Conservation (phyloP, 306 rosid genomes). For the cucumber (Cucumis sativus) region DNA sequence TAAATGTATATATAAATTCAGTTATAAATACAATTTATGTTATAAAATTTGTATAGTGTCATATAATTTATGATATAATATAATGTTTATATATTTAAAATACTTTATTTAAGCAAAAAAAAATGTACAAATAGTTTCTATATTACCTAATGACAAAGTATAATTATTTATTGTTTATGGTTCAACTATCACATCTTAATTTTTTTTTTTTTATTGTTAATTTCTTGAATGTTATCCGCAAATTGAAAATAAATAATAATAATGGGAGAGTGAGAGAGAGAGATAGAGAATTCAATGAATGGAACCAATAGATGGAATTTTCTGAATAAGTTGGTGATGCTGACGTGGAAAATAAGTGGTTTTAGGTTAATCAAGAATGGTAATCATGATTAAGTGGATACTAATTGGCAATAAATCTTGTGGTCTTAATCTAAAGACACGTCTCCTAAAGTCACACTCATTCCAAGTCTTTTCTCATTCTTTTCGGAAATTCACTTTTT, state of each 20-base stretch:
- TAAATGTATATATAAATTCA: too few relatives aligned
- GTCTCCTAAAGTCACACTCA: background rate
- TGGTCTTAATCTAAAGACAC: background rate
- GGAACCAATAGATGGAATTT: background rate
- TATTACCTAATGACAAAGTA: background rate
- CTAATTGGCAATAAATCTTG: background rate
- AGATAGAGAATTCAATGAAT: background rate
- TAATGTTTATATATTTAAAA: too few relatives aligned
- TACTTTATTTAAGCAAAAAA: too few relatives aligned
- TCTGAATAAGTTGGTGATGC: background rate
- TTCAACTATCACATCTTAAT: background rate
- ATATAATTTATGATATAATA: too few relatives aligned
- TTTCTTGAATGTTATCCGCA: background rate
- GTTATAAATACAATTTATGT: too few relatives aligned
- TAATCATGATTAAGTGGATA: constrained; percentile 4
- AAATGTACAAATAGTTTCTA: too few relatives aligned
- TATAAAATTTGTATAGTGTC: too few relatives aligned
- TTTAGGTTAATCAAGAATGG: background rate
- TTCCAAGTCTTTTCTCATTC: background rate
- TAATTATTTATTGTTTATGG: background rate
- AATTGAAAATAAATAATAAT: background rate
- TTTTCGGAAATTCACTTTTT: background rate
- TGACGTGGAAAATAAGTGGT: background rate
- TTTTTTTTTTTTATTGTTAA: background rate
- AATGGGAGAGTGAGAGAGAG: background rate